phyloP scores from a whole-genome alignment of 176 grass and related monocot species.

The Carex scoparia region DNA sequence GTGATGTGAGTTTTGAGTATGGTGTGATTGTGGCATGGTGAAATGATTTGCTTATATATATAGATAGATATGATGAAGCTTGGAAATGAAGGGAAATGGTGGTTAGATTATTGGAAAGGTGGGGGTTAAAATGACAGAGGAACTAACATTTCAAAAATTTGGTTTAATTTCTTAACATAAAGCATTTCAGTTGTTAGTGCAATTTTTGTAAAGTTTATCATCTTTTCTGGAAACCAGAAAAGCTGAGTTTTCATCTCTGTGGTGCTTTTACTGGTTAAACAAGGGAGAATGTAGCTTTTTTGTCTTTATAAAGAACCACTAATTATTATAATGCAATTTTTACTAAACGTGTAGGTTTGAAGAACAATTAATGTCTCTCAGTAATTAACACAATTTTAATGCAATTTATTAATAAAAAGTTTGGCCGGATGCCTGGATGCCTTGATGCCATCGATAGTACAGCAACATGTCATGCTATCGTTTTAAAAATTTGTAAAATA shows the following conservation, averaged over 20 bases:
- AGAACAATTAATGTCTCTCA: no score
- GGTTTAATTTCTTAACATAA: background rate
- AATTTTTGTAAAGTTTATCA: background rate
- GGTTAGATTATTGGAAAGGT: conserved; percentile 20
- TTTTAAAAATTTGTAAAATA: no score
- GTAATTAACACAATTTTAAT: no score
- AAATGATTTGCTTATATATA: background rate
- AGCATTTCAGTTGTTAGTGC: background rate
- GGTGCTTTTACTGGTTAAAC: no score
- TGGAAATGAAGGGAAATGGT: conserved; percentile 57
- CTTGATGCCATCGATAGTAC: no score
- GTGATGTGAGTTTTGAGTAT: background rate
- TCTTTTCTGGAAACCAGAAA: background rate
- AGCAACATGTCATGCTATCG: no score
- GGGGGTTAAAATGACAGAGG: conserved; percentile 37
- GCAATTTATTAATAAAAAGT: no score
- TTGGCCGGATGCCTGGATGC: no score
- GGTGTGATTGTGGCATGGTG: background rate
- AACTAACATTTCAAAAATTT: conserved; percentile 18
- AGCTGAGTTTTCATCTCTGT: background rate
- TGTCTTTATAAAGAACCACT: background rate
- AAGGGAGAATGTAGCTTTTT: background rate
- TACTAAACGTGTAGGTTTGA: no score
- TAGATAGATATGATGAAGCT: background rate
- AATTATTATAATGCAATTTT: no score